A percentile compares a stretch with the other conserved stretches of the same genome.
Conservation (phyloP, 208 protist genomes). For the Trypanosoma brucei region DNA sequence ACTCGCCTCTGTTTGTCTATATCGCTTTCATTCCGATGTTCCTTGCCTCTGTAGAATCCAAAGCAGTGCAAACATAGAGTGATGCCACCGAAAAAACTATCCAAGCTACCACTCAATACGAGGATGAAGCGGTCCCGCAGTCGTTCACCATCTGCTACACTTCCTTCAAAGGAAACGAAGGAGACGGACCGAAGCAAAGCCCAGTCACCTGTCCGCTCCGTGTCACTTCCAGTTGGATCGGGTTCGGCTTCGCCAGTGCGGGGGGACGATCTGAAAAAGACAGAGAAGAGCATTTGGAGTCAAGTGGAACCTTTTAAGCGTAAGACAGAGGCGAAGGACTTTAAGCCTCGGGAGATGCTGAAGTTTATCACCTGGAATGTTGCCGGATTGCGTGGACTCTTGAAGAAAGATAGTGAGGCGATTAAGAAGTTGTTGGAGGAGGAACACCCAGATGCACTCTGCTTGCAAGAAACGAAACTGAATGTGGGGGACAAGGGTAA, state of each 20-base stretch:
- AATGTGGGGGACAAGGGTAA: constrained; percentile 56
- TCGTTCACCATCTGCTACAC: constrained; percentile 13
- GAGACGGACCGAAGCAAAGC: constrained; percentile 8
- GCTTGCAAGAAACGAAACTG: constrained; percentile 93
- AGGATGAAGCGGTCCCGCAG: constrained; percentile 15
- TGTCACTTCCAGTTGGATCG: neutral
- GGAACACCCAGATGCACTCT: constrained; percentile 83
- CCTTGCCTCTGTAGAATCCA: neutral
- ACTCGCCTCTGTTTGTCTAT: neutral
- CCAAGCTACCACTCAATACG: neutral
- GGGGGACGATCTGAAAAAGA: constrained; percentile 28
- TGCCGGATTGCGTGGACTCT: constrained; percentile 83
- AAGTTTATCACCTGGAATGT: constrained; percentile 93
- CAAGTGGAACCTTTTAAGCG: constrained; percentile 60
- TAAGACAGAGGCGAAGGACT: constrained; percentile 41
- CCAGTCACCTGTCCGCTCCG: constrained; percentile 3
- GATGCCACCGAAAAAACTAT: neutral
- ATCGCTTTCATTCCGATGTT: neutral
- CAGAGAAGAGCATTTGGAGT: constrained; percentile 54
- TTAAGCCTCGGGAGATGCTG: constrained; percentile 50
- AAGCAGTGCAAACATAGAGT: neutral
- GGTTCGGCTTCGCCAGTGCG: neutral
- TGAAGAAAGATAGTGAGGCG: constrained; percentile 57
- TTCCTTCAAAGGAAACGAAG: neutral
- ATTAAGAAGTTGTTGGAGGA: constrained; percentile 43